Base-by-base conservation (phyloP, 78 protist genomes). In the slime mould (Dictyostelium discoideum) region DNA sequence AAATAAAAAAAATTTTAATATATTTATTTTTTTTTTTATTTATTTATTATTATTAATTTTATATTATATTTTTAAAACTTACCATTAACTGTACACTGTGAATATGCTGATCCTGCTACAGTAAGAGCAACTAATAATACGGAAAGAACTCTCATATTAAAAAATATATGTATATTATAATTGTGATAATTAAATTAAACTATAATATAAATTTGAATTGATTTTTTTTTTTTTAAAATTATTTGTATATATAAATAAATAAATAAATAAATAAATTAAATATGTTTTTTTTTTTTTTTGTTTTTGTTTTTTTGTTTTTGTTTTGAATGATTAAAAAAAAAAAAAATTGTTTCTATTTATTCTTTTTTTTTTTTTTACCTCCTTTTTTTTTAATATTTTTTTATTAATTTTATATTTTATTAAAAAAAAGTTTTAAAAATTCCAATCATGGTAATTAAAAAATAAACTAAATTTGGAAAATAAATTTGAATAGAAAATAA, bases 251-350 rank as follows among this genome's bases (percentile, higher is more conserved):
- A 82, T 29, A 26, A 81, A 77, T 32, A 77, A 42, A 42, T 78
- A 42, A 42, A 42, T 78, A 74, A 74, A 73, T 73, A 73, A 73
- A 73, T 73, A 80, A 48, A 48, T 39, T 13, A 80, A 79, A 46
- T 6, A 7, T n/a, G 5, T 32, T 37, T 10, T 22, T 72, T 74
- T 74, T 74, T 74, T 74, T 32, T 16, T 60, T 60, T 60, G 69
- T 60, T 60, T 32, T 32, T 32, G 37, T 60, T 60, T 60, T 20
- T 60, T 20, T 6, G 39, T 18, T 85, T 11, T 84, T 48, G n/a
- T 60, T 84, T 76, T 78, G 24, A 42, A 78, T 78, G 60, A 63
- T 65, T 40, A 46, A 7, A 40, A 65, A 22, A 40, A 65, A 10
- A 60, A 67, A 37, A 67, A 37, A 22, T n/a, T 42, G 18, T 65